Evolutionary conservation across 305 asterid genomes (phyloP).

Genomic region (Caryopteris hybrid): DNA sequence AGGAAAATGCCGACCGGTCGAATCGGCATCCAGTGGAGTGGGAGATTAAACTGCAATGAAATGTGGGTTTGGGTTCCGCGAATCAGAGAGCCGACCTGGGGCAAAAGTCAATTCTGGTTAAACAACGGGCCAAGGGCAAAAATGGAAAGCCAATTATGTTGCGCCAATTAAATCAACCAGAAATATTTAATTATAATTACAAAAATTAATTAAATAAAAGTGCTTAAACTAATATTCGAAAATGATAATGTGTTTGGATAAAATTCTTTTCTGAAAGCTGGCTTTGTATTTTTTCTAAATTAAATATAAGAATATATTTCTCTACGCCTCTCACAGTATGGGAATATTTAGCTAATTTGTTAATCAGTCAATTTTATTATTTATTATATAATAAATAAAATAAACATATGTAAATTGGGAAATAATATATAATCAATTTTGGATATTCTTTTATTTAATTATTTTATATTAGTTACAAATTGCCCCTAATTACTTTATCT

Average conservation of each 20-base stretch:
- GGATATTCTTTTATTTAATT: too few relatives aligned
- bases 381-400: too few relatives aligned
- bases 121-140: conserved; percentile 13
- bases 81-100: conserved; percentile 30
- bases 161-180: conserved; percentile 6
- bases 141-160: not conserved
- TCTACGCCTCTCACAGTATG: too few relatives aligned
- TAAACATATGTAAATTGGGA: too few relatives aligned
- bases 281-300: not conserved
- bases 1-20: conserved; percentile 5
- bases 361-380: too few relatives aligned
- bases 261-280: not conserved
- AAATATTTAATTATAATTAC: too few relatives aligned
- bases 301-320: not conserved
- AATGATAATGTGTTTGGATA: conserved; percentile 10
- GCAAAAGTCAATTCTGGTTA: conserved; percentile 30
- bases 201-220: too few relatives aligned
- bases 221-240: conserved; percentile 13
- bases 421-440: too few relatives aligned
- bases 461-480: too few relatives aligned
- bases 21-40: conserved; percentile 17
- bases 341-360: too few relatives aligned
- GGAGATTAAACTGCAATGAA: conserved; percentile 24
- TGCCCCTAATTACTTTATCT: too few relatives aligned
- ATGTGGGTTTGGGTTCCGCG: conserved; percentile 32